Base-by-base conservation (phyloP, 73 alveolate species). In the Blepharisma stoltei region DNA sequence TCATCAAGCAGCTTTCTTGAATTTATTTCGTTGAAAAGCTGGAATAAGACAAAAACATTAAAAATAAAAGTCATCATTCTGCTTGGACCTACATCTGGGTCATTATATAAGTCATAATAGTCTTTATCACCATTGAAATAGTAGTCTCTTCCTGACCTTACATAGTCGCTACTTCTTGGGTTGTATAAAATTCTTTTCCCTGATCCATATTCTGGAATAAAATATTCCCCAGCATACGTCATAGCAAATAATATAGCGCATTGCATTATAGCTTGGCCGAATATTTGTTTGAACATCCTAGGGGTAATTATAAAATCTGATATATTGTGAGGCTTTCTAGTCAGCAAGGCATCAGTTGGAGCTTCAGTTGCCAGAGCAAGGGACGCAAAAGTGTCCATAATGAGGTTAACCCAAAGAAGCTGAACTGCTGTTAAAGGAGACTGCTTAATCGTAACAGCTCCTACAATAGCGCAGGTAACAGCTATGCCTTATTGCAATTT, bases 311-410 rank as follows among this genome's bases (percentile, higher is more conserved):
- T 27, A 92, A 83, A 77, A 86, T 47, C 70, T 83, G 89, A 54
- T 84, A 86, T 55, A 87, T 81, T 84, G 67, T 95, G 85, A 54
- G 98, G 98, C 48, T 89, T 94, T 67, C 98, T 86, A n/a, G 82
- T 54, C 27, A 95, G 71, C 7, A 93, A 82, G 38, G 78, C 92
- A 38, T 77, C 92, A 23, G 92, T 93, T n/a, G 98, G 99, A 1
- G 96, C 93, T 80, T 94, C 98, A 6, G 98, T 92, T 8, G 98
- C 97, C 52, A 94, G 86, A 25, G 98, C 99, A 38, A 95, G 77
- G 9, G 96, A 81, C 44, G 95, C 98, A 7, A 92, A 53, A 7
- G 97, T 87, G 85, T 93, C 97, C 97, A 94, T 81, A 67, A 90
- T 81, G 54, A 90, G 71, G 78, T 60, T 60, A 14, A 60, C 73